Percentiles rank a stretch among this genome's conserved stretches.
These are phyloP conservation scores for Phytophthora chlamydospora DNA, from an alignment of 352 stramenopile species.

Conservation along the genomic window DNA sequence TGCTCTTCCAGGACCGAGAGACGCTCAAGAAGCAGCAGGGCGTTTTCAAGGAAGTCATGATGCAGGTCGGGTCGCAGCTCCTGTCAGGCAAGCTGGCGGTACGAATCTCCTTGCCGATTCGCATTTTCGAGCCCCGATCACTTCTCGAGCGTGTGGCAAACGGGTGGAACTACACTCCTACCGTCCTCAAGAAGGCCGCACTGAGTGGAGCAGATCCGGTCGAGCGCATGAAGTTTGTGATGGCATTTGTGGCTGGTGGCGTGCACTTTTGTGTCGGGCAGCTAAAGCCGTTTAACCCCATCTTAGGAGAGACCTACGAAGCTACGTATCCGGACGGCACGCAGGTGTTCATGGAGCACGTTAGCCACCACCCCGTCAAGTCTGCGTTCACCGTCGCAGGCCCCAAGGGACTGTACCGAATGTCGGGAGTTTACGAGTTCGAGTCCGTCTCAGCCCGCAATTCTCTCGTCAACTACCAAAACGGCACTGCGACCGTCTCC, in stretches of 20 bases:
- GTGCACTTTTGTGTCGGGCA: constrained; percentile 79
- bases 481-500: constrained; percentile 43
- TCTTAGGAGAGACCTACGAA: constrained; percentile 81
- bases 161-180: constrained; percentile 80
- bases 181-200: constrained; percentile 74
- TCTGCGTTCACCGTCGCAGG: constrained; percentile 63
- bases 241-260: constrained; percentile 69
- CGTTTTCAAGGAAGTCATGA: constrained; percentile 84
- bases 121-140: constrained; percentile 77
- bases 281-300: constrained; percentile 85
- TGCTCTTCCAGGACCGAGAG: constrained; percentile 72
- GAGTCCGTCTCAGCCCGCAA: constrained; percentile 73
- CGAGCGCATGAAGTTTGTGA: constrained; percentile 75
- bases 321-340: constrained; percentile 74
- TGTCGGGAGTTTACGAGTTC: constrained; percentile 74
- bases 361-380: constrained; percentile 73
- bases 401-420: constrained; percentile 52
- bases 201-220: constrained; percentile 50
- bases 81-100: constrained; percentile 72
- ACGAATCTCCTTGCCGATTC: constrained; percentile 76
- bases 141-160: constrained; percentile 78
- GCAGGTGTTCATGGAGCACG: constrained; percentile 73
- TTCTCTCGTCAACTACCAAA: constrained; percentile 72
- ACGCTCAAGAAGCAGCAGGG: constrained; percentile 80
- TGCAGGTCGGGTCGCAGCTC: constrained; percentile 73